Evolutionary conservation across 371 early-diverging fungal genomes (phyloP), one percentile per base, ranked within the genome.

Genomic region (Catenaria anguillulae): DNA sequence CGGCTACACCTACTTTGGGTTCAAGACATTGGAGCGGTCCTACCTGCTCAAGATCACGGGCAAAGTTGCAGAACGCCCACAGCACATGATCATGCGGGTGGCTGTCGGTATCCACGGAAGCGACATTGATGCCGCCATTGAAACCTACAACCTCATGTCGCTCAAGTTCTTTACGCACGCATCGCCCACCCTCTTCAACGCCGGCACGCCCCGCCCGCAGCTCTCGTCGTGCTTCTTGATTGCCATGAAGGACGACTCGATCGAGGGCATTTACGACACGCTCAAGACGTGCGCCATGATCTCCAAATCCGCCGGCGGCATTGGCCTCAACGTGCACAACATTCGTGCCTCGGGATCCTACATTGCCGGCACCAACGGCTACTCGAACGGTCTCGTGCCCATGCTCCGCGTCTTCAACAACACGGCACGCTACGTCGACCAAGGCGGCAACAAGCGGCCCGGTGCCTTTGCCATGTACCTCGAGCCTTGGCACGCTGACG

Each of bases 401-500:
- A 96, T 99, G 93, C 82, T 99, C 43, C 87, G 95, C 58, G 97
- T 99, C 2, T 97, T 88, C 73, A 97, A 99, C 78, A 93, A 93
- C 67, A 98, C 98, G 2, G 94, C 96, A 19, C 88, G 96, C 59
- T 99, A 97, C 70, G 96, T 99, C 24, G 95, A 97, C 71, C 99
- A 99, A 74, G 98, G 99, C 56, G 98, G 98, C 50, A 97, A 96
- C 77, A 98, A 97, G 80, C 85, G 99, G 31, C 94, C 97, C 3
- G 97, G 98, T n/a, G 93, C 97, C 10, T 97, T 98, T 75, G 98
- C 99, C 61, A 87, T 99, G 68, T 99, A 94, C 74, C 77, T 99
- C 50, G 99, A 99, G 74, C 98, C 99, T 15, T 99, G 99, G 99
- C 99, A 99, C 70, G 82, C 91, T 5, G 99, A 99, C 71, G 84